Percentiles rank a stretch among this genome's conserved stretches.
These are phyloP conservation scores for Flaveria ramosissima DNA, from an alignment of 129 eudicot species.

Conservation along the genomic window DNA sequence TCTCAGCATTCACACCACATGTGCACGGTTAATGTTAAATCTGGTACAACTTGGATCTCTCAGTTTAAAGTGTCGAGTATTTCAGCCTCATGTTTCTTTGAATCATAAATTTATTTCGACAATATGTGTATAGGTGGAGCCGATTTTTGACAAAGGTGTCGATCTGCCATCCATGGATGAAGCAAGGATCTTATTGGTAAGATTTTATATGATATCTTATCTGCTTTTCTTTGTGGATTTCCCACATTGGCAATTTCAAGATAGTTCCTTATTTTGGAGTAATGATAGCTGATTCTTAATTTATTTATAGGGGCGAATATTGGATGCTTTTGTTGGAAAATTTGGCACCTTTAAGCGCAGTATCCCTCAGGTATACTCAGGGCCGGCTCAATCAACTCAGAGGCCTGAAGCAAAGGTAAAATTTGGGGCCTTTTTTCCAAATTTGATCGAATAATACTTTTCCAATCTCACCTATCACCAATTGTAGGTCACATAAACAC, in stretches of 20 bases:
- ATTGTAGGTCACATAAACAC: too few relatives aligned
- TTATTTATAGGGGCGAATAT: conserved; percentile 70
- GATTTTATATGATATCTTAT: conserved; percentile 25
- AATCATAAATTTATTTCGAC: background rate
- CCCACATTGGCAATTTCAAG: conserved; percentile 15
- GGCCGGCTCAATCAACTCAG: too few relatives aligned
- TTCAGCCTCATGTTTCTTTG: background rate
- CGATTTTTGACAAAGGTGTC: conserved; percentile 94
- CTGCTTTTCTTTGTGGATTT: conserved; percentile 4
- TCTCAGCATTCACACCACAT: conserved; percentile 96
- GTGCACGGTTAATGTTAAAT: conserved; percentile 96
- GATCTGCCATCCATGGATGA: conserved; percentile 96
- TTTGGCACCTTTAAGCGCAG: conserved; percentile 95
- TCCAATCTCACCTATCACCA: too few relatives aligned
- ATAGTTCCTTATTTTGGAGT: conserved; percentile 2
- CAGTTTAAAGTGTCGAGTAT: conserved; percentile 15
- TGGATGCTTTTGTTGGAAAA: conserved; percentile 99
- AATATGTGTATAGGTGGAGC: conserved; percentile 70
- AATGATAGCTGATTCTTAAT: conserved; percentile 3
- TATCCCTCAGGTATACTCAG: conserved; percentile 90
- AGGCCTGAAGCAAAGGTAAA: too few relatives aligned
- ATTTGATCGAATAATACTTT: too few relatives aligned
- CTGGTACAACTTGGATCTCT: conserved; percentile 54
- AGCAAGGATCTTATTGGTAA: conserved; percentile 85
- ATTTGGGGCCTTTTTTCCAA: too few relatives aligned